Evolutionary conservation across 2,329 filamentous ascomycete species (phyloP).

Genomic region (Phialophora chinensis): DNA sequence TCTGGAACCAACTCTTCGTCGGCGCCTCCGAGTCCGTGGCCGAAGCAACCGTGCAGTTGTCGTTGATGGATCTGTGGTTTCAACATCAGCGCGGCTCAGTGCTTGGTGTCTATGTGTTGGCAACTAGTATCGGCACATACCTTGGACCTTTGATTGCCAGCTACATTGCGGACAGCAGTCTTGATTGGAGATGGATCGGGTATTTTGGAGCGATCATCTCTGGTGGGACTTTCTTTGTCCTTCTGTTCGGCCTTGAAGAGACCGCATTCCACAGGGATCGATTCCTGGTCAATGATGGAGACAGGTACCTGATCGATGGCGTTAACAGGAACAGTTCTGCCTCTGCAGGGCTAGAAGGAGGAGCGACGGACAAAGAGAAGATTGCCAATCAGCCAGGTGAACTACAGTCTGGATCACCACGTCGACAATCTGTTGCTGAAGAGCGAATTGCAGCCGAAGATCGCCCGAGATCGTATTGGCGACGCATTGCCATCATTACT

Average conservation of each 20-base stretch:
- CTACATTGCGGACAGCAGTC: constrained; percentile 54
- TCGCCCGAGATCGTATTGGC: constrained; percentile 58
- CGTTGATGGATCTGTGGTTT: constrained; percentile 63
- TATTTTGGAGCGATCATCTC: constrained; percentile 60
- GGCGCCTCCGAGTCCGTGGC: constrained; percentile 63
- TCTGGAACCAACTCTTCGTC: constrained; percentile 64
- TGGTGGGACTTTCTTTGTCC: constrained; percentile 54
- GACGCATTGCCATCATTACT: constrained; percentile 63
- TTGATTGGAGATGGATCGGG: constrained; percentile 63
- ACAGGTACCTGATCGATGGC: constrained; percentile 32
- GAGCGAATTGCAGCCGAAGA: constrained; percentile 29
- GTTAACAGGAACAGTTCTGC: constrained; percentile 25
- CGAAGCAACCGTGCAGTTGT: constrained; percentile 64
- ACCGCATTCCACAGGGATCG: constrained; percentile 44
- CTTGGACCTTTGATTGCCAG: constrained; percentile 61
- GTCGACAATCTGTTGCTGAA: constrained; percentile 27
- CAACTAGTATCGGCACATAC: constrained; percentile 63
- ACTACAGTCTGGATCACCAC: constrained; percentile 4
- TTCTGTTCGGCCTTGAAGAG: constrained; percentile 61
- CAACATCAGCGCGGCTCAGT: constrained; percentile 63
- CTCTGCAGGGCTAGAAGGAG: constrained; percentile 11
- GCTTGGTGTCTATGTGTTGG: constrained; percentile 61
- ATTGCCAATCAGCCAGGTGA: constrained; percentile 9
- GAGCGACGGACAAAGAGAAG: constrained; percentile 23
- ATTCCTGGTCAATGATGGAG: constrained; percentile 32